phyloP scores from a whole-genome alignment of 164 flowering plant species.

The Vitis vinifera region ASM3070453v1 NC_081814.1:6213001-6213500 shows the following conservation, averaged over 20 bases:
- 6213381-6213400: constrained; percentile 85
- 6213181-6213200: constrained; percentile 84
- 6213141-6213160: constrained; percentile 94
- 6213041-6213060: constrained; percentile 52
- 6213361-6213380: constrained; percentile 39
- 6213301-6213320: constrained; percentile 86
- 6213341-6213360: constrained; percentile 58
- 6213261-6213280: constrained; percentile 56
- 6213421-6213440: no score
- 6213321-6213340: constrained; percentile 74
- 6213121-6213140: constrained; percentile 91
- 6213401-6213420: constrained; percentile 34
- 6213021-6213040: constrained; percentile 48
- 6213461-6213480: no score
- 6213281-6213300: constrained; percentile 75
- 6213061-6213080: not conserved
- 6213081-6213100: constrained; percentile 11
- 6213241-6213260: constrained; percentile 75
- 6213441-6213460: no score
- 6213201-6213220: constrained; percentile 68
- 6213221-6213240: constrained; percentile 49
- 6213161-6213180: constrained; percentile 85
- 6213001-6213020: constrained; percentile 33
- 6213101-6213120: constrained; percentile 18
- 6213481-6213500: constrained; percentile 35